Conservation (phyloP, 352 stramenopile species). For the Globisporangium paddicum region DNA sequence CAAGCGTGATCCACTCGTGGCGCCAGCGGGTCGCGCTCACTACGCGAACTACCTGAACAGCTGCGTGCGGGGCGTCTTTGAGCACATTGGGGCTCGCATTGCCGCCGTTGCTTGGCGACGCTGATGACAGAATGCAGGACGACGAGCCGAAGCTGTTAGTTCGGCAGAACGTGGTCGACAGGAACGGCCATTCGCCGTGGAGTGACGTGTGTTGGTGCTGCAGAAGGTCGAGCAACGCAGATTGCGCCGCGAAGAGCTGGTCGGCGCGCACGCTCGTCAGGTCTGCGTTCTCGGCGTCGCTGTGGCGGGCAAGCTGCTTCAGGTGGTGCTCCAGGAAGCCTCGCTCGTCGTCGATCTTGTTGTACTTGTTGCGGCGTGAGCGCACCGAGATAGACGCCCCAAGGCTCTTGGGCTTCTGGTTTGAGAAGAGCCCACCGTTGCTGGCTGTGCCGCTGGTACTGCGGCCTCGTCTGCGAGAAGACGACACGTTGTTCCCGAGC, state of each 20-base stretch:
- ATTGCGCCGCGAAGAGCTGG: conserved; percentile 19
- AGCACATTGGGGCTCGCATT: neutral
- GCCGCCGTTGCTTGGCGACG: neutral
- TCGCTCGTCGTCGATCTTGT: conserved; percentile 33
- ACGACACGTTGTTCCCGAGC: conserved; percentile 6
- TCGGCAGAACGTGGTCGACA: conserved; percentile 13
- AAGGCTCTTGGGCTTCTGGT: conserved; percentile 14
- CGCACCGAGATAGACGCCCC: conserved; percentile 35
- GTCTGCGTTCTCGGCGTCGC: neutral
- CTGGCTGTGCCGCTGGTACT: neutral
- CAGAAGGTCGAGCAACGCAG: conserved; percentile 22
- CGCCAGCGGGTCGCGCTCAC: conserved; percentile 33
- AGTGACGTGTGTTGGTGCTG: conserved; percentile 21
- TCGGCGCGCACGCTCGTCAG: neutral
- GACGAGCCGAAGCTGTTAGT: conserved; percentile 11
- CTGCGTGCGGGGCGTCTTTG: conserved; percentile 18
- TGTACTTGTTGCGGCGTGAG: conserved; percentile 23
- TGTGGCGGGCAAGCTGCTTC: conserved; percentile 10
- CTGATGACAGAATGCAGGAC: conserved; percentile 4
- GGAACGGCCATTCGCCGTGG: conserved; percentile 22
- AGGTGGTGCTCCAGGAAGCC: conserved; percentile 39
- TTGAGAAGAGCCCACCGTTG: conserved; percentile 15
- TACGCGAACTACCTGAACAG: conserved; percentile 38
- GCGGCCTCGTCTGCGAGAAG: conserved; percentile 9
- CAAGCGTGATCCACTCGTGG: conserved; percentile 51